These are phyloP conservation scores for Naumovozyma baii DNA, from an alignment of 805 yeast genomes.

Conservation along the genomic window DNA sequence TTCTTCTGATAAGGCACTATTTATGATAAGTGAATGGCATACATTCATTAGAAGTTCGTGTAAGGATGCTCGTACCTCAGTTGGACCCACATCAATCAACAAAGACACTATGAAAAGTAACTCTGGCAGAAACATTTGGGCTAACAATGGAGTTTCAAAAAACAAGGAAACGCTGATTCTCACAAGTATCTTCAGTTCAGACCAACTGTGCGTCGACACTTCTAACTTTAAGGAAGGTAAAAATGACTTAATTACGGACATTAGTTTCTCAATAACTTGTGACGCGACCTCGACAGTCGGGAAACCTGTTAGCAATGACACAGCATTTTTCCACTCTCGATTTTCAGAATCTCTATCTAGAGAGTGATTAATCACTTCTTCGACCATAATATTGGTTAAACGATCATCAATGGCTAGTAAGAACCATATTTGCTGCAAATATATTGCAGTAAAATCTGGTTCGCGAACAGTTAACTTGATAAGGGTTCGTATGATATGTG, in stretches of 20 bases:
- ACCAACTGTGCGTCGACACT: conserved; percentile 47
- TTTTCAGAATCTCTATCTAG: conserved; percentile 73
- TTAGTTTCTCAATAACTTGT: conserved; percentile 47
- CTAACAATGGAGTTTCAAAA: conserved; percentile 56
- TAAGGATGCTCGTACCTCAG: conserved; percentile 48
- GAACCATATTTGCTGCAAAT: conserved; percentile 60
- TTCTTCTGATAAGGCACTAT: conserved; percentile 38
- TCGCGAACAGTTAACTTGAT: conserved; percentile 48
- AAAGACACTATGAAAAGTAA: conserved; percentile 57
- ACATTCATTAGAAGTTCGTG: conserved; percentile 56
- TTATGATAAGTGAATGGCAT: conserved; percentile 57
- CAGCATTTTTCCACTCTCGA: conserved; percentile 52
- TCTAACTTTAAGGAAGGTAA: conserved; percentile 34
- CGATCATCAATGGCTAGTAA: conserved; percentile 52
- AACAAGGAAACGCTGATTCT: conserved; percentile 54
- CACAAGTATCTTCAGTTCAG: conserved; percentile 61
- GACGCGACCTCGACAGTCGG: conserved; percentile 72
- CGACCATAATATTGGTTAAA: conserved; percentile 48
- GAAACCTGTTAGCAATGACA: conserved; percentile 49
- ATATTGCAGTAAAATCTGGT: conserved; percentile 39
- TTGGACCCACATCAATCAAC: conserved; percentile 41
- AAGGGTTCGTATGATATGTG: conserved; percentile 52
- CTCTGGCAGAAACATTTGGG: conserved; percentile 62
- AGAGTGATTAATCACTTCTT: conserved; percentile 65
- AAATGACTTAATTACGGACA: conserved; percentile 44